phyloP scores from a whole-genome alignment of 2,329 filamentous ascomycete species.

The Colletotrichum lentis region DNA sequence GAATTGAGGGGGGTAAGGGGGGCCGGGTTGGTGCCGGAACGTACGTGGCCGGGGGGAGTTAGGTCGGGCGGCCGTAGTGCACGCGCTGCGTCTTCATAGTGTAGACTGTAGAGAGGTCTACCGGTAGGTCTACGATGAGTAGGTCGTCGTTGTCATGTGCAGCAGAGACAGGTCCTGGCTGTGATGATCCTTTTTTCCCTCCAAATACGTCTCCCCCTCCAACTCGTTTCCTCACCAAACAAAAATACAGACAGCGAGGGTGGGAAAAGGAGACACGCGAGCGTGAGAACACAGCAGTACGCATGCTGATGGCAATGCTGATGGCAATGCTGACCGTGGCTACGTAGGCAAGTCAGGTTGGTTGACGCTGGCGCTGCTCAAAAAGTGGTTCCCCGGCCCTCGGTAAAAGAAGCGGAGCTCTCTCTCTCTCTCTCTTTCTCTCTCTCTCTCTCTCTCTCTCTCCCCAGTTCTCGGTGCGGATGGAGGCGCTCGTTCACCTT shows the following conservation, averaged over 20 bases:
- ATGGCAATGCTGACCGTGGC: not conserved
- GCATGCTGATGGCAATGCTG: not conserved
- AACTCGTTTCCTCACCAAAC: not conserved
- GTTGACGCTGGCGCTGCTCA: not conserved
- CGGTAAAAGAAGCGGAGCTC: conserved; percentile 12
- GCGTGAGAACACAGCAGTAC: not conserved
- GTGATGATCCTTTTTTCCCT: too few relatives aligned
- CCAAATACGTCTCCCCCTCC: too few relatives aligned
- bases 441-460: too few relatives aligned
- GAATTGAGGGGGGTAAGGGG: conserved; percentile 37
- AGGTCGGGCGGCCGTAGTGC: conserved; percentile 7
- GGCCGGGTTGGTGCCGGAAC: conserved; percentile 23
- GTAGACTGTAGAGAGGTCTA: too few relatives aligned
- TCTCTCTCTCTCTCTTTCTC: too few relatives aligned
- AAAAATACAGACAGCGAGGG: too few relatives aligned
- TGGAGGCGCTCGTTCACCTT: not conserved
- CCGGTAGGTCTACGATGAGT: too few relatives aligned
- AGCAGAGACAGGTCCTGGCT: conserved; percentile 2
- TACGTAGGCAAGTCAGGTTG: not conserved
- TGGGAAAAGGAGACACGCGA: too few relatives aligned
- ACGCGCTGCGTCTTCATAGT: not conserved
- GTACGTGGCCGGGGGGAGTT: conserved; percentile 17
- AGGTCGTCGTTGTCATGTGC: not conserved
- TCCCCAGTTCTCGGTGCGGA: not conserved
- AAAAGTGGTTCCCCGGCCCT: not conserved